Evolutionary conservation across 768 basidiomycete species (phyloP).

Genomic region (Tricholoma sp.): DNA sequence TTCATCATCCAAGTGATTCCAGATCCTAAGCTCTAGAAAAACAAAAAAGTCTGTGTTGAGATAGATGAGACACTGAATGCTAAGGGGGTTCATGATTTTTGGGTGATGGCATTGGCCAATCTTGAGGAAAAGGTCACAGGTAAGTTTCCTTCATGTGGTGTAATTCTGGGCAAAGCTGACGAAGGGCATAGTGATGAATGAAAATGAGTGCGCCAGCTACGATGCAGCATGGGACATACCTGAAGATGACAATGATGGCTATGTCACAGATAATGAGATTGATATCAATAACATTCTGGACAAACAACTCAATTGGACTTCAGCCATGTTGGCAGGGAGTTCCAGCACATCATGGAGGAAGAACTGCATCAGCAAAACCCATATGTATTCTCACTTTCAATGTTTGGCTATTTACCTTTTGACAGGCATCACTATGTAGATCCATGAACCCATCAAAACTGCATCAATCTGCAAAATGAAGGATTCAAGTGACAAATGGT

Average conservation of each 20-base stretch:
- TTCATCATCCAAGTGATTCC: neutral
- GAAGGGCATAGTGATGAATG: neutral
- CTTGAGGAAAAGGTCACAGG: neutral
- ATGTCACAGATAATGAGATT: neutral
- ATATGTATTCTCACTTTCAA: neutral
- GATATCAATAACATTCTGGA: neutral
- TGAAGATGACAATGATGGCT: neutral
- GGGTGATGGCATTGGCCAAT: neutral
- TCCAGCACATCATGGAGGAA: constrained; percentile 4
- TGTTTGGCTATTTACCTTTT: neutral
- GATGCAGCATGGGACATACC: neutral
- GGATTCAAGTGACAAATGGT: constrained; percentile 5
- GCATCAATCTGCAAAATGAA: neutral
- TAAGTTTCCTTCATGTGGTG: neutral
- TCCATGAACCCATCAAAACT: neutral
- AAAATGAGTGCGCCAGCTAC: neutral
- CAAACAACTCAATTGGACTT: neutral
- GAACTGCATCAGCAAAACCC: neutral
- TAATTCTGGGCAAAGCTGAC: neutral
- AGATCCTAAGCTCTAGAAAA: neutral
- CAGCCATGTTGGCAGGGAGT: constrained; percentile 3
- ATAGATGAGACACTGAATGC: neutral
- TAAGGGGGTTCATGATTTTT: neutral
- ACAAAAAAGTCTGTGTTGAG: neutral
- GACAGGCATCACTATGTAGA: neutral